Evolutionary conservation across 2,329 filamentous ascomycete species (phyloP), one percentile per base, ranked within the genome.

Genomic region (Ophiosphaerella narmari): DNA sequence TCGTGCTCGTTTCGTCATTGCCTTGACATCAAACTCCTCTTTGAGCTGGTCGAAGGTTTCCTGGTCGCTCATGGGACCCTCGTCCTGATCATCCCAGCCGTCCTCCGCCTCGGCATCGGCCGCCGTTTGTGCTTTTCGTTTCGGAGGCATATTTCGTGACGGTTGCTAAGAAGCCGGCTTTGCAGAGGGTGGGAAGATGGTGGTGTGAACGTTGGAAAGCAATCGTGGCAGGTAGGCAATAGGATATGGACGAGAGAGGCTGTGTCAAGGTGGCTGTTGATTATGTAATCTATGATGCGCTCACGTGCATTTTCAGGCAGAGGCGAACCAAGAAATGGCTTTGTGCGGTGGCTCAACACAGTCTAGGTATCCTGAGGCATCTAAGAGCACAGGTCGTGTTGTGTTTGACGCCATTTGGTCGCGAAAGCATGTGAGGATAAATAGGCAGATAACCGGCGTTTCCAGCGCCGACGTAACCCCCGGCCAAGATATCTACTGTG

Each of bases 21-120:
- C 67, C 46, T 65, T 65, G n/a, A 71, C 63, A 44, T 71, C 67
- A 33, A 72, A 72, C 54, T 63, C 57, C 13, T 68, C 59, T 62
- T 66, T 78, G 72, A 61, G 78, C 73, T 59, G 77, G 71, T 64
- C 76, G 74, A 72, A 78, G 74, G 65, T 80, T 56, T 79, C 77
- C 51, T 75, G 74, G 41, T 78, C 77, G 52, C 72, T 75, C 54
- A 73, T 70, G 37, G 76, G 75, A 24, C 75, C 75, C 39, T 78
- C 80, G 12, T 77, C 78, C 31, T 80, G 79, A 21, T 62, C 64
- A 38, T 80, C 81, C 67, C 81, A 86, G 57, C 85, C 83, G 69
- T 82, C 84, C 49, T 80, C 77, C 49, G 71, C 76, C 45, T 66
- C 66, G 24, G 55, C 61, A 42, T 65, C 60, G 46, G 60, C 64